phyloP scores from a whole-genome alignment of 2,329 filamentous ascomycete genomes.

The Phaeomoniella chlamydospora region DNA sequence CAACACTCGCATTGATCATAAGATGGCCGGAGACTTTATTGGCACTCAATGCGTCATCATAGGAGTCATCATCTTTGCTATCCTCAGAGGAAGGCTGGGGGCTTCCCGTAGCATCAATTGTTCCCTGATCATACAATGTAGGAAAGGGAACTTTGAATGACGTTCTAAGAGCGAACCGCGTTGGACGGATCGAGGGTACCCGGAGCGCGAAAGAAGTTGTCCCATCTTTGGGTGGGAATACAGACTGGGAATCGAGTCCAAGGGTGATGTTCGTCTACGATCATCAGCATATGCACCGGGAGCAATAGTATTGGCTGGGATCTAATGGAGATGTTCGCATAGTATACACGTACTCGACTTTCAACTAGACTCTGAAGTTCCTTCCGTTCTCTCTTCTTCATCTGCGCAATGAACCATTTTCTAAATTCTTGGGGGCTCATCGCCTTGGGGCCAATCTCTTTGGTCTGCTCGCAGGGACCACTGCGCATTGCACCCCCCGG shows the following conservation, averaged over 20 bases:
- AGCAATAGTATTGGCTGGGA: neutral
- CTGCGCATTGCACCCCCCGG: constrained; percentile 16
- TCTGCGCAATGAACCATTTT: constrained; percentile 22
- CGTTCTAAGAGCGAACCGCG: neutral
- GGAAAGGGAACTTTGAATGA: neutral
- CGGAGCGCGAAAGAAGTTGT: neutral
- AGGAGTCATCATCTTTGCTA: too few species aligned
- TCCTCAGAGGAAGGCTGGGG: too few species aligned
- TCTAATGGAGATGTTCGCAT: too few species aligned
- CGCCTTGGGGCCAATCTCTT: constrained; percentile 20
- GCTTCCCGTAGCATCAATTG: too few species aligned
- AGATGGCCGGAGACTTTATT: neutral
- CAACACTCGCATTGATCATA: constrained; percentile 16
- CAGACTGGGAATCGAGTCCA: neutral
- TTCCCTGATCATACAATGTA: too few species aligned
- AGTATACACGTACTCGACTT: constrained; percentile 17
- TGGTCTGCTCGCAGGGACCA: constrained; percentile 14
- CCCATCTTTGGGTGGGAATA: neutral
- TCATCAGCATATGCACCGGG: neutral
- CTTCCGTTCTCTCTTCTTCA: constrained; percentile 23
- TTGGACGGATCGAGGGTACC: neutral
- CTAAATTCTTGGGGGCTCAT: constrained; percentile 24
- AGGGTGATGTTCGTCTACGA: neutral
- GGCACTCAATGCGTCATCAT: constrained; percentile 5
- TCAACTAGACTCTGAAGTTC: constrained; percentile 20